These are phyloP conservation scores for Hypoxylon sp. DNA, from an alignment of 2,329 filamentous ascomycete species.

Conservation along the genomic window DNA sequence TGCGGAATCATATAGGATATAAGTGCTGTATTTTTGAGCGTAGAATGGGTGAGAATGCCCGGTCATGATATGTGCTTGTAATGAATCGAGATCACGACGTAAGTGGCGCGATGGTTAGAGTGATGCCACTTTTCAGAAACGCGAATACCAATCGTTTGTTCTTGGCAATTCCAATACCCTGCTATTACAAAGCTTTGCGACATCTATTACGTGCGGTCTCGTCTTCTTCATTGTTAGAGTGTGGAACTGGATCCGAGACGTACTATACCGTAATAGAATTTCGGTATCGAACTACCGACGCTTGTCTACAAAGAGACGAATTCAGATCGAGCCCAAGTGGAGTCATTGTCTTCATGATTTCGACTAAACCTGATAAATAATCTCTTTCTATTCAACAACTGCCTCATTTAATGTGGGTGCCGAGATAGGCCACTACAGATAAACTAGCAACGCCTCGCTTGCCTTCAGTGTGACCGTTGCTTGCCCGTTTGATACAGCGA, in stretches of 20 bases:
- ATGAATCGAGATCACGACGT: conserved; percentile 5
- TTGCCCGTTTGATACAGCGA: conserved; percentile 55
- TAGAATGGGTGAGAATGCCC: neutral
- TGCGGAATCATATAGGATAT: neutral
- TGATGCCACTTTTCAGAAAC: conserved; percentile 19
- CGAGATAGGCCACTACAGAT: conserved; percentile 55
- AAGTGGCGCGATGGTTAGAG: conserved; percentile 15
- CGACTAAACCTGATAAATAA: too few relatives aligned
- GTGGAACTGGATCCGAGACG: too few relatives aligned
- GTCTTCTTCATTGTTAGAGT: too few relatives aligned
- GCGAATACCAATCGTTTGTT: neutral
- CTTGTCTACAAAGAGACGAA: too few relatives aligned
- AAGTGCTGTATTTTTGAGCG: neutral
- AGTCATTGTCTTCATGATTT: too few relatives aligned
- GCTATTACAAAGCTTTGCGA: too few relatives aligned
- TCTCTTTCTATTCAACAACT: too few relatives aligned
- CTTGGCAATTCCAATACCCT: neutral
- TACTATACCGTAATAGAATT: too few relatives aligned
- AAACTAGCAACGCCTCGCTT: conserved; percentile 65
- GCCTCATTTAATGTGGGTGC: neutral
- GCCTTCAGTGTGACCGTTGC: conserved; percentile 61
- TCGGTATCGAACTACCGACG: too few relatives aligned
- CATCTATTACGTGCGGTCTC: too few relatives aligned
- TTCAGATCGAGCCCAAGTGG: too few relatives aligned
- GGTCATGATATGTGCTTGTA: neutral